Evolutionary conservation across 139 green algal species (phyloP).

Genomic region (Closterium sp.): DNA sequence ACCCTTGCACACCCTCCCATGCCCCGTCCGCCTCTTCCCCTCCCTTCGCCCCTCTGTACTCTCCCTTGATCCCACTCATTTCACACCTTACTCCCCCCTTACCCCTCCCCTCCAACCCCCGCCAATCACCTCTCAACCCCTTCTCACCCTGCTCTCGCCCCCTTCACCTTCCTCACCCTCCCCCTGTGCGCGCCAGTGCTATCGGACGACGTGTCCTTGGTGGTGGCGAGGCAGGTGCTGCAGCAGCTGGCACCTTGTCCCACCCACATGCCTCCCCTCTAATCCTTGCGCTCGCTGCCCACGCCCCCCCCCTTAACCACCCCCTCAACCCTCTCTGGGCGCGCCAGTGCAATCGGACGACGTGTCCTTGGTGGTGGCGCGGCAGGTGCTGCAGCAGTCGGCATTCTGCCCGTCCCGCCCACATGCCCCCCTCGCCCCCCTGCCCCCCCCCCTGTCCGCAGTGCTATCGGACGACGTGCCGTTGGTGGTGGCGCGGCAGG

Average conservation of each 20-base stretch:
- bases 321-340: too few species aligned
- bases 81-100: too few species aligned
- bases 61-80: too few species aligned
- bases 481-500: conserved; percentile 45
- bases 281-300: not conserved
- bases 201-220: conserved; percentile 50
- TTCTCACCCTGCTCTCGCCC: too few species aligned
- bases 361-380: conserved; percentile 50
- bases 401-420: too few species aligned
- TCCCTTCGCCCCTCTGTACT: too few species aligned
- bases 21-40: too few species aligned
- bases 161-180: not conserved
- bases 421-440: too few species aligned
- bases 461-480: conserved; percentile 54
- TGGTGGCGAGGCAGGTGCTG: conserved; percentile 46
- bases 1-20: too few species aligned
- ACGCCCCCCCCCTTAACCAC: not conserved
- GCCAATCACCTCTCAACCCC: too few species aligned
- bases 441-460: not conserved
- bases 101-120: too few species aligned
- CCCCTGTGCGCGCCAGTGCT: conserved; percentile 19
- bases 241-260: conserved; percentile 2
- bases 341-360: conserved; percentile 49
- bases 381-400: too few species aligned
- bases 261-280: not conserved